Evolutionary conservation across 148 eudicot species (phyloP), one percentile per base, ranked within the genome.

Genomic region (Suaeda aralocaspica): DNA sequence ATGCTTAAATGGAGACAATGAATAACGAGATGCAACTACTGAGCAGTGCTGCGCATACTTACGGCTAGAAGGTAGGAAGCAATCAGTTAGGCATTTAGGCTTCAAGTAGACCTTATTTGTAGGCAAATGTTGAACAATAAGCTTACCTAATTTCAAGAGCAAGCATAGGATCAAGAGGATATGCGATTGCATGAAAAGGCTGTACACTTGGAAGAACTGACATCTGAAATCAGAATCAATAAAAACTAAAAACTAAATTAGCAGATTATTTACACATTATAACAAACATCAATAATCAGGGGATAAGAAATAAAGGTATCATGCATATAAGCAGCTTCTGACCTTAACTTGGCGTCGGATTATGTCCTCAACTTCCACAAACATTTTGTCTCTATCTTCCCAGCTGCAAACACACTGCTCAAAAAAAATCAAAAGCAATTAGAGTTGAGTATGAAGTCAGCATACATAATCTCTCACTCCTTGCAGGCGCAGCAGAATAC

Each of bases 171-270:
- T 90, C 98, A 77, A 93, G 86, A 28, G 98, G 98, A 79, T 93
- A 93, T 12, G 98, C 98, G 67, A 93, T 90, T 26, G 98, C 96
- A 84, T 93, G 96, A 75, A 93, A 93, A 68, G 98, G 98, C 74
- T 90, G 96, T 49, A 93, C 98, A 76, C 98, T 93, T 53, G 98
- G 98, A 81, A 93, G 85, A 72, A 87, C 84, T 64, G 95, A 85
- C 86, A 80, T 88, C 98, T 90, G 82, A n/a, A 78, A 71, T 67
- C 61, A 61, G 45, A 39, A 70, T 12, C 30, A 52, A 67, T 41
- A 36, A 19, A 33, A 74, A 25, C 62, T 62, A 26, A 67, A n/a
- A 58, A 25, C 52, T 2, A 51, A 11, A 19, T 30, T 30, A 29
- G 55, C 14, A 3, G 18, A 56, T 21, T 56, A 56, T n/a, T 60